These are phyloP conservation scores for Chalciporus chontae DNA, from an alignment of 768 basidiomycete species.

Conservation along the genomic window DNA sequence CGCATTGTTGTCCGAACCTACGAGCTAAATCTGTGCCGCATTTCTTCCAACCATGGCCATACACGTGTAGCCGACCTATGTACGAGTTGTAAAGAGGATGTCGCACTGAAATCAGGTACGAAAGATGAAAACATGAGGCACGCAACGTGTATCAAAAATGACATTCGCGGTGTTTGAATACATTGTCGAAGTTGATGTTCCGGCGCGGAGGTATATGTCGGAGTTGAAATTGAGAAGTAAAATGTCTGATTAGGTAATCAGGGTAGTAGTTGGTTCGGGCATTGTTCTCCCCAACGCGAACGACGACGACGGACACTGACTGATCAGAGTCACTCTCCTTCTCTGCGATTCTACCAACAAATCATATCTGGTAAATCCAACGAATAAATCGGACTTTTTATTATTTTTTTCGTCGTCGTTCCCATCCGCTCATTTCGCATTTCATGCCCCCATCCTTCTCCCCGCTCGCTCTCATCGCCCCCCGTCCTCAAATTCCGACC, in stretches of 20 bases:
- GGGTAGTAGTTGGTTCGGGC: too few relatives aligned
- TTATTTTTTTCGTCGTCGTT: constrained; percentile 28
- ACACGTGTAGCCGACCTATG: constrained; percentile 18
- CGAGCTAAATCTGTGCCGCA: neutral
- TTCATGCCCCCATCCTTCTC: constrained; percentile 45
- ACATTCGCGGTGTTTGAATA: constrained; percentile 13
- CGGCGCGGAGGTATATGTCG: neutral
- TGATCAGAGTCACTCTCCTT: constrained; percentile 19
- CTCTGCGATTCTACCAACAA: constrained; percentile 1
- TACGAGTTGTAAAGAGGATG: neutral
- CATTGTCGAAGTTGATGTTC: constrained; percentile 16
- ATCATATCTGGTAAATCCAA: neutral
- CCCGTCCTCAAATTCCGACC: constrained; percentile 49
- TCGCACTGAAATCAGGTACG: neutral
- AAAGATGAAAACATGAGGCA: constrained; percentile 12
- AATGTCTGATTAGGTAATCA: constrained; percentile 19
- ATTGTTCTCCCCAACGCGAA: constrained; percentile 14
- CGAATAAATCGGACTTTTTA: constrained; percentile 11
- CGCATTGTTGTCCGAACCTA: neutral
- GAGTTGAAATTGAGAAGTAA: constrained; percentile 14
- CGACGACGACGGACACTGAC: constrained; percentile 23
- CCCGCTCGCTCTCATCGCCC: constrained; percentile 59
- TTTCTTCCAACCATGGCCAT: constrained; percentile 7
- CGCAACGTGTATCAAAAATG: constrained; percentile 15
- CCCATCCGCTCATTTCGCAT: constrained; percentile 46